Evolutionary conservation across 164 flowering plant genomes (phyloP).

Genomic region (Saururus chinensis): DNA sequence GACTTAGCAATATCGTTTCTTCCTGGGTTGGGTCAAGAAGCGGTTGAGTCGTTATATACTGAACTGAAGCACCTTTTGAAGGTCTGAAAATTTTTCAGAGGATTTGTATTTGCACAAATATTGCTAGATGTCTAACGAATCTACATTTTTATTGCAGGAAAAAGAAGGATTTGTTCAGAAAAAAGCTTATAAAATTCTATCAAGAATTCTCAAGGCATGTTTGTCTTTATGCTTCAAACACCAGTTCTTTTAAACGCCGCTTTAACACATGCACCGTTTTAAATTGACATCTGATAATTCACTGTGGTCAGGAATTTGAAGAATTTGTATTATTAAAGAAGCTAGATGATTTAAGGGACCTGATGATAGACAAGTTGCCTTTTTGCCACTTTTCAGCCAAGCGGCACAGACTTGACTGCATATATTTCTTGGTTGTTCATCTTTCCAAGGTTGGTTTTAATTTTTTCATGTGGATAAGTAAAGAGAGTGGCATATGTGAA

Average conservation of each 20-base stretch:
- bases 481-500: neutral
- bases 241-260: neutral
- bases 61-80: slow-evolving; percentile 57
- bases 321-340: too few species aligned
- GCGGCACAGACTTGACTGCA: slow-evolving; percentile 81
- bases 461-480: neutral
- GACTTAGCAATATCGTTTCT: slow-evolving; percentile 73
- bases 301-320: slow-evolving; percentile 37
- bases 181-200: slow-evolving; percentile 89
- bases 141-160: slow-evolving; percentile 36
- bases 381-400: slow-evolving; percentile 84
- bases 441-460: slow-evolving; percentile 38
- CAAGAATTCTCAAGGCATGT: slow-evolving; percentile 63
- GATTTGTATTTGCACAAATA: neutral
- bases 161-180: slow-evolving; percentile 70
- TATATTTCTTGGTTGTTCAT: slow-evolving; percentile 59
- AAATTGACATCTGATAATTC: slow-evolving; percentile 2
- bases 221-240: neutral
- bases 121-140: neutral
- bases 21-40: slow-evolving; percentile 61
- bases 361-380: slow-evolving; percentile 73
- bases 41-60: slow-evolving; percentile 37
- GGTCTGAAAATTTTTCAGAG: slow-evolving; percentile 27
- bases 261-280: neutral
- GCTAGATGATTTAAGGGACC: slow-evolving; percentile 51